Base-by-base conservation (phyloP, 495 filamentous ascomycete species). In the Penicillium odoratum region DNA sequence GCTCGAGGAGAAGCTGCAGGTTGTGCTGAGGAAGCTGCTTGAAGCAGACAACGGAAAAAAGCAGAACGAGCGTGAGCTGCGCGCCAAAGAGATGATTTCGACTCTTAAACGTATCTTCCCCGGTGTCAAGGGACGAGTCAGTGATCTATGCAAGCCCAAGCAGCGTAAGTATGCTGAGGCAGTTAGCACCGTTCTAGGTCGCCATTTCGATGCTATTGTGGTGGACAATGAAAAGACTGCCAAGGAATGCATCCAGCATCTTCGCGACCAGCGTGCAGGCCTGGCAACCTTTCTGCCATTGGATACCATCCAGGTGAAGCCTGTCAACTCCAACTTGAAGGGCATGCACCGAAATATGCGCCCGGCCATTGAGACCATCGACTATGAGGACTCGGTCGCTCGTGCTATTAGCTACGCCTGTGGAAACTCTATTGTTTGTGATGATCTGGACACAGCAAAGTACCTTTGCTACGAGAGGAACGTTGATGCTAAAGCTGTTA, bases 211-310 rank as follows among this genome's bases (percentile, higher is more conserved):
- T 65, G 88, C 92, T 10, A 87, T 99, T 48, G 84, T 99, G 55
- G 93, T 97, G n/a, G 94, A 99, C 64, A 95, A 88, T 29, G 92
- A 97, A 65, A 97, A 94, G 77, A 93, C 87, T 0, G 95, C 90
- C 30, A 88, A 90, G 59, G 91, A 97, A 59, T 98, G 93, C 66
- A 93, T 99, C 44, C 87, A 96, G 64, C 94, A 95, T 71, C 82
- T 98, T 47, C 91, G 91, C 56, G 92, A 97, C 53, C 92, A 97
- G 66, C 85, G 88, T 34, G 83, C 86, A 21, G 86, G 89, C 26
- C 90, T 91, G 59, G 86, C 92, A 55, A 97, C 90, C 2, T 98
- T 98, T 71, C 88, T 98, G 54, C 94, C 94, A 0, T 81, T 98
- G 11, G 94, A 99, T 74, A 97, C 96, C 26, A 97, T 99, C 66